A percentile compares a stretch with the other conserved stretches of the same genome.
phyloP scores from a whole-genome alignment of 2,329 filamentous ascomycete species.

The Claviceps monticola region DNA sequence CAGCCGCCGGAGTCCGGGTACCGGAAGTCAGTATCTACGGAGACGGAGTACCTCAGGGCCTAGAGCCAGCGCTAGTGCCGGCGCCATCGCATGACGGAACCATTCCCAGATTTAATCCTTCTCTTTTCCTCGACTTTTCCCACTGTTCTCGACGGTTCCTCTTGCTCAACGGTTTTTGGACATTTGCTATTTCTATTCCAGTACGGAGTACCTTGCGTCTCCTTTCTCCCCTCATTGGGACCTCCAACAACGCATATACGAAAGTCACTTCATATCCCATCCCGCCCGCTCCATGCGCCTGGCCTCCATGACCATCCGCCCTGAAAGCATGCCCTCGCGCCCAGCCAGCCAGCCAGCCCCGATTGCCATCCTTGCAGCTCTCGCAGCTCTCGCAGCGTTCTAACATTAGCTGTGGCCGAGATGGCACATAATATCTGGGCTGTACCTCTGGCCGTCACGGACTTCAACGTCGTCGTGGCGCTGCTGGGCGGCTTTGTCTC shows the following conservation, averaged over 20 bases:
- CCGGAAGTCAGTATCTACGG: too few relatives aligned
- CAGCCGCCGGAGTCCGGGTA: too few relatives aligned
- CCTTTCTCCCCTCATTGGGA: neutral
- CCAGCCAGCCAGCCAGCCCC: slow-evolving; percentile 1
- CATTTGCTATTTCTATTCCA: too few relatives aligned
- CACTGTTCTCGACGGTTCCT: too few relatives aligned
- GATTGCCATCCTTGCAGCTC: neutral
- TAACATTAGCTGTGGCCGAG: slow-evolving; percentile 10
- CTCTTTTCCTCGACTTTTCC: too few relatives aligned
- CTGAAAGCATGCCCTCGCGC: slow-evolving; percentile 5
- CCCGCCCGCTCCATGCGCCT: neutral
- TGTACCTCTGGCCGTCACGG: slow-evolving; percentile 42
- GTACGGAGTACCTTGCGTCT: neutral
- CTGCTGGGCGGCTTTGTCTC: slow-evolving; percentile 78
- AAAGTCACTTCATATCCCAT: neutral
- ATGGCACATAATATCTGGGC: slow-evolving; percentile 17
- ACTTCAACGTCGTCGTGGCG: slow-evolving; percentile 76
- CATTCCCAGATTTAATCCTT: too few relatives aligned
- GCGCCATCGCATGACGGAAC: too few relatives aligned
- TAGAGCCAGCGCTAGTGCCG: too few relatives aligned
- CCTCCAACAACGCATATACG: neutral
- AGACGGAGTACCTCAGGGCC: too few relatives aligned
- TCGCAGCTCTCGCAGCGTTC: slow-evolving; percentile 5
- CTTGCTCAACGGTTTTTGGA: too few relatives aligned
- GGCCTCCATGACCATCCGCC: neutral